phyloP scores from a whole-genome alignment of 169 alveolate genomes.

The Plasmodium ovale region DNA sequence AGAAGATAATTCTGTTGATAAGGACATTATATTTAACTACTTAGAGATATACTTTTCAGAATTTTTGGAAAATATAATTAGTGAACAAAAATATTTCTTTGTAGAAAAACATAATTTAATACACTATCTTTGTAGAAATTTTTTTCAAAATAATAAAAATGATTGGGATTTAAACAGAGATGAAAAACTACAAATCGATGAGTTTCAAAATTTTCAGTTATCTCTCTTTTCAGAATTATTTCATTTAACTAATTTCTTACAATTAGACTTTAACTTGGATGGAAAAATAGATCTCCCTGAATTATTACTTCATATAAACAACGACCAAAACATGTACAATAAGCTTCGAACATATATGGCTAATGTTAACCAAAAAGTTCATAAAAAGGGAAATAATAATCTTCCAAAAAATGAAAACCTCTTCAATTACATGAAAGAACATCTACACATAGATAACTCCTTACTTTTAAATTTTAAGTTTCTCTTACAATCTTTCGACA shows the following conservation, averaged over 20 bases:
- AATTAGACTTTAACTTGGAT: conserved; percentile 37
- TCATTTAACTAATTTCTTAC: conserved; percentile 24
- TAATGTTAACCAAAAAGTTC: background rate
- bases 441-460: background rate
- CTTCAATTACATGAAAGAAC: conserved; percentile 20
- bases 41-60: conserved; percentile 33
- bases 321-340: background rate
- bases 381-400: background rate
- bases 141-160: conserved; percentile 7
- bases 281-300: conserved; percentile 31
- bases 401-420: background rate
- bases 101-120: background rate
- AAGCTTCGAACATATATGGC: background rate
- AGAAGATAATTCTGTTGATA: conserved; percentile 3
- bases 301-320: conserved; percentile 18
- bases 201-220: conserved; percentile 40
- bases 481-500: conserved; percentile 22
- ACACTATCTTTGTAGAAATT: background rate
- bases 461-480: conserved; percentile 6
- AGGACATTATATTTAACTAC: background rate
- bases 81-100: background rate
- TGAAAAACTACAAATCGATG: conserved; percentile 48
- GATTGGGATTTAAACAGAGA: conserved; percentile 47
- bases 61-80: conserved; percentile 18
- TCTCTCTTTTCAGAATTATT: conserved; percentile 15